These are phyloP conservation scores for Phytophthora crassamura DNA, from an alignment of 352 stramenopile species.

Conservation along the genomic window DNA sequence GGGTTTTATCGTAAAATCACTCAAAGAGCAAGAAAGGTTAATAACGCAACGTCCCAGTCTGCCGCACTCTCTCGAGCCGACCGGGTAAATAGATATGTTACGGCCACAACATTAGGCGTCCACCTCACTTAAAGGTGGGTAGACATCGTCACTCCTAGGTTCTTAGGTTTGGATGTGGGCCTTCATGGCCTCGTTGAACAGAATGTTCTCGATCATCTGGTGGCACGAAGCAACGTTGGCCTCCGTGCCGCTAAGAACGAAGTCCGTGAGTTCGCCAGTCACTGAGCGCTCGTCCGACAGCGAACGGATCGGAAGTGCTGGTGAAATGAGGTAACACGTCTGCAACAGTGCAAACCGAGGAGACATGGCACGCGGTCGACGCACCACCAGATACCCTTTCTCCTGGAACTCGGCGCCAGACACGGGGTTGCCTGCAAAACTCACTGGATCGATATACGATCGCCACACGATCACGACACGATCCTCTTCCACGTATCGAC, in stretches of 20 bases:
- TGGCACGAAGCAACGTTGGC: conserved; percentile 49
- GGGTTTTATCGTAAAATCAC: too few relatives aligned
- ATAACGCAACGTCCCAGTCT: background rate
- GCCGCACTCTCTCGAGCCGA: background rate
- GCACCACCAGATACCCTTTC: conserved; percentile 63
- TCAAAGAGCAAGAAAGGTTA: too few relatives aligned
- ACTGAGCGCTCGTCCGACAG: conserved; percentile 34
- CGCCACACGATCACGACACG: conserved; percentile 65
- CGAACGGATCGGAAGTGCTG: conserved; percentile 41
- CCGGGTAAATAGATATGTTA: conserved; percentile 26
- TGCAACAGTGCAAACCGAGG: conserved; percentile 50
- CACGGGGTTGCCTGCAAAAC: conserved; percentile 55
- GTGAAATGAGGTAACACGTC: conserved; percentile 66
- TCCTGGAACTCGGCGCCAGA: conserved; percentile 55
- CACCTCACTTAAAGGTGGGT: too few relatives aligned
- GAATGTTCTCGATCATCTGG: conserved; percentile 61
- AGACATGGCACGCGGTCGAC: conserved; percentile 42
- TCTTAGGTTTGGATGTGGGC: conserved; percentile 20
- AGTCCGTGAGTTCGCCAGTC: conserved; percentile 44
- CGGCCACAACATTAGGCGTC: background rate
- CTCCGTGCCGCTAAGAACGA: conserved; percentile 45
- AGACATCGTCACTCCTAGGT: background rate
- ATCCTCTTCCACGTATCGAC: conserved; percentile 52
- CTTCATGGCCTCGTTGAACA: conserved; percentile 50
- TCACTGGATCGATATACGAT: conserved; percentile 58